Base-by-base conservation (phyloP, 352 stramenopile genomes). In the Globisporangium alternatum region DNA sequence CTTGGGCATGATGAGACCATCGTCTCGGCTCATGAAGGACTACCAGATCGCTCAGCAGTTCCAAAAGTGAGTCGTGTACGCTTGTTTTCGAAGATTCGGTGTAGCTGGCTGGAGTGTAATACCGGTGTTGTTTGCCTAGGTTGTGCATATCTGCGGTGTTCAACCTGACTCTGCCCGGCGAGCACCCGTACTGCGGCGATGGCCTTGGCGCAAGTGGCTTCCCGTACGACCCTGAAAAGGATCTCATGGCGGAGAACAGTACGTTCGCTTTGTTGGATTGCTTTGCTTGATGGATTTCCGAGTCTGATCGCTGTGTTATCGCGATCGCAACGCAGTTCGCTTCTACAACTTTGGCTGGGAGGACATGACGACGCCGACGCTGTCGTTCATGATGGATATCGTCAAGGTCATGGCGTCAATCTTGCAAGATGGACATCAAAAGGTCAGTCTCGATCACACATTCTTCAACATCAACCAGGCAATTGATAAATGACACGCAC, bases 271-370 rank as follows among this genome's bases (percentile, higher is more conserved):
- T 22, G 22, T 17, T 5, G 7, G 5, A 5, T 57, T 55, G 9
- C 12, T 7, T 13, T 44, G 8, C 33, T 30, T 47, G 35, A 44
- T 12, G 19, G 22, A 3, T 15, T 59, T 49, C 7, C 28, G 6
- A 21, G 39, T 28, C 12, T 56, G 31, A 37, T 19, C 25, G 35
- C 31, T 35, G 28, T 25, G 10, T 21, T 21, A 19, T 57, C 47
- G 33, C 21, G 45, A 3, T 43, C 28, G 44, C 12, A 39, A 25
- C 25, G 13, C 60, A 96, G 89, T 97, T 56, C 81, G 77, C 17
- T 96, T 96, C 68, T 95, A 90, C 73, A 97, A 97, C 63, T 97
- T 96, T 75, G 83, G 83, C 1, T 97, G 90, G 90, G 88, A 96
- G 69, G 90, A 97, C 60, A 97, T 97, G 90, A 97, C 90, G n/a